These are phyloP conservation scores for Chernovozyma sophiae-reginae DNA, from an alignment of 1,139 yeast genomes.

Conservation along the genomic window DNA sequence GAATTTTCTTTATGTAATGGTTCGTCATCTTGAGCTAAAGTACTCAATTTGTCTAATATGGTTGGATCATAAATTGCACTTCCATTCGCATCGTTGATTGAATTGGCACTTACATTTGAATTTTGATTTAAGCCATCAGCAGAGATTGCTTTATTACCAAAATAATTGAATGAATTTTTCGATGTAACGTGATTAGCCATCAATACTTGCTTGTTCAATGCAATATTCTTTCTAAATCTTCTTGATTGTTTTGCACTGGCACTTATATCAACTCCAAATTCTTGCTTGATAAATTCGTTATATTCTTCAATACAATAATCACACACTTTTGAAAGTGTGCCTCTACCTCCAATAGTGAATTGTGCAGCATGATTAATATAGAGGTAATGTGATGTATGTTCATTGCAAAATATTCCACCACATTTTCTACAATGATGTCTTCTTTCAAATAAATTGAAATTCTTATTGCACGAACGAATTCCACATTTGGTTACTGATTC, in stretches of 20 bases:
- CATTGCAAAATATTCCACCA: conserved; percentile 86
- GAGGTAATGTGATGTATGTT: conserved; percentile 51
- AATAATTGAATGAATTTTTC: not conserved
- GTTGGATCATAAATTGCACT: conserved; percentile 39
- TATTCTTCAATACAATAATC: conserved; percentile 69
- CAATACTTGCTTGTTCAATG: not conserved
- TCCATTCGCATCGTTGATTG: conserved; percentile 18
- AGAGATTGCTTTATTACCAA: not conserved
- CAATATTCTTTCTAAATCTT: conserved; percentile 29
- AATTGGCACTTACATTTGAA: not conserved
- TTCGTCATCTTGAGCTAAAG: not conserved
- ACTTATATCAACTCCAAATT: conserved; percentile 29
- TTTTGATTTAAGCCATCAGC: not conserved
- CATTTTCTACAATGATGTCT: conserved; percentile 94
- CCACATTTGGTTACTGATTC: conserved; percentile 58
- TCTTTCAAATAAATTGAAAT: conserved; percentile 73
- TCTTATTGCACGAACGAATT: conserved; percentile 51
- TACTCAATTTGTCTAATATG: conserved; percentile 22
- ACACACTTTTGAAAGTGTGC: conserved; percentile 76
- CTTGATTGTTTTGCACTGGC: conserved; percentile 6
- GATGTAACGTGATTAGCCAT: not conserved
- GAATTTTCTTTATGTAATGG: conserved; percentile 1
- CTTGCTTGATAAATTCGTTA: conserved; percentile 44
- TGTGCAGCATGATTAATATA: conserved; percentile 68
- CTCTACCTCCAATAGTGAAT: conserved; percentile 72